phyloP scores from a whole-genome alignment of 805 yeast species.

The Zygosaccharomyces gambellarensis region DNA sequence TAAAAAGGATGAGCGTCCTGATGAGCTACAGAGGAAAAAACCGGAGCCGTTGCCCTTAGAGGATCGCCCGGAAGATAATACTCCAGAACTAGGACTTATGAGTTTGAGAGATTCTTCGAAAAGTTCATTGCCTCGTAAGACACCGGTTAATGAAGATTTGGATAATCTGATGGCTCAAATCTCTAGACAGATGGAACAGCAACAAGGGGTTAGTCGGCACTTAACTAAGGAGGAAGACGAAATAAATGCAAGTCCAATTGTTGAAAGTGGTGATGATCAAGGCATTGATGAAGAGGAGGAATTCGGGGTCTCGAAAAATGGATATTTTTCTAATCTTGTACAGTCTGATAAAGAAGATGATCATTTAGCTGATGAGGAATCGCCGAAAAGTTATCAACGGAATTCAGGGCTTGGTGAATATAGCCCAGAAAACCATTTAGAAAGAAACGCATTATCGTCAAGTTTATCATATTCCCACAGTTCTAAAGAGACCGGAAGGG shows the following conservation, averaged over 20 bases:
- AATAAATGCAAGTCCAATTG: slow-evolving; percentile 2
- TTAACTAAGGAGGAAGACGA: background rate
- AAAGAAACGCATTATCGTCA: background rate
- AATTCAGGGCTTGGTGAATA: background rate
- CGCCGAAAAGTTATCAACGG: background rate
- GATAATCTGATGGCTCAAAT: slow-evolving; percentile 32
- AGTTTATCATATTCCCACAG: slow-evolving; percentile 3
- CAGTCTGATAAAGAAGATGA: slow-evolving; percentile 9
- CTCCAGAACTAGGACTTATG: slow-evolving; percentile 4
- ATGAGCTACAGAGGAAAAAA: background rate
- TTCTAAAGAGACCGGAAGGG: slow-evolving; percentile 3
- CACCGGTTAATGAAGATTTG: slow-evolving; percentile 26
- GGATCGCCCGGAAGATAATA: slow-evolving; percentile 1
- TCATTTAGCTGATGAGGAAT: background rate
- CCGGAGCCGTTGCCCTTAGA: slow-evolving; percentile 6
- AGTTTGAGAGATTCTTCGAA: slow-evolving; percentile 8
- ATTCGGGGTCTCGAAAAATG: slow-evolving; percentile 19
- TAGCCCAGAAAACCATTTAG: slow-evolving; percentile 1
- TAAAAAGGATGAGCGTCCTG: background rate
- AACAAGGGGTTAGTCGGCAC: background rate
- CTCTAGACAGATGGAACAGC: slow-evolving; percentile 32
- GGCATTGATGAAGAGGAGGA: slow-evolving; percentile 17
- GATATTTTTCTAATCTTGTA: slow-evolving; percentile 21
- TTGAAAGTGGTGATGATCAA: background rate
- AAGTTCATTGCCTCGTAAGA: slow-evolving; percentile 8